phyloP scores from a whole-genome alignment of 768 basidiomycete genomes.

The Collybia sordida region DNA sequence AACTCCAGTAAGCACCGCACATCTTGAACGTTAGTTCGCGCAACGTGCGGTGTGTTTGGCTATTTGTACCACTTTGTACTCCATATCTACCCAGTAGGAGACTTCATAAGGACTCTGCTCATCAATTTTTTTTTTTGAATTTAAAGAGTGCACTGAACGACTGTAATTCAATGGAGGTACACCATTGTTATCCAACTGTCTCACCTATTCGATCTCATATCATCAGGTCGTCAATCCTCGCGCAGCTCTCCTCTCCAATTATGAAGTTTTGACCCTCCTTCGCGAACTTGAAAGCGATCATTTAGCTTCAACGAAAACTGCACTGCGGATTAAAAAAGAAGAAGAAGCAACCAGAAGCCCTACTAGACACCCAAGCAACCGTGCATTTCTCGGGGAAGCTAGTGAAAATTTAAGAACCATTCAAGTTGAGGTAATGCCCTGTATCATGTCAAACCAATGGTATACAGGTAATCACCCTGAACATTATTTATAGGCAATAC shows the following conservation, averaged over 20 bases:
- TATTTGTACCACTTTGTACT: too few relatives aligned
- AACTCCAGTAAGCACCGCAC: too few relatives aligned
- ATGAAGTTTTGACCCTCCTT: conserved; percentile 79
- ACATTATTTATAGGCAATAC: conserved; percentile 64
- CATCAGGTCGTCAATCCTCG: conserved; percentile 65
- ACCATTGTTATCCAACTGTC: too few relatives aligned
- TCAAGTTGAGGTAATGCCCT: conserved; percentile 69
- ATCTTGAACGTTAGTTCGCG: too few relatives aligned
- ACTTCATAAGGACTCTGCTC: too few relatives aligned
- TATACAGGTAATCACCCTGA: too few relatives aligned
- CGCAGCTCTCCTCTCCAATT: conserved; percentile 84
- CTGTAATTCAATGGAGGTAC: too few relatives aligned
- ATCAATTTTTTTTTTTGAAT: too few relatives aligned
- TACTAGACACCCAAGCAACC: conserved; percentile 1
- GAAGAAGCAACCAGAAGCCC: conserved; percentile 51
- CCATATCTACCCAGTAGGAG: too few relatives aligned
- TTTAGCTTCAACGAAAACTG: conserved; percentile 65
- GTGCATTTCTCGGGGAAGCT: conserved; percentile 39
- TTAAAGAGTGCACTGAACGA: too few relatives aligned
- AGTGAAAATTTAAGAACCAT: conserved; percentile 83
- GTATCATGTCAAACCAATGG: not conserved
- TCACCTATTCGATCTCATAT: not conserved
- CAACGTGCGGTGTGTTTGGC: too few relatives aligned
- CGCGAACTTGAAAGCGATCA: conserved; percentile 76
- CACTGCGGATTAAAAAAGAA: conserved; percentile 74